These are phyloP conservation scores for Candida sanyaensis DNA, from an alignment of 1,139 yeast species.

Conservation along the genomic window DNA sequence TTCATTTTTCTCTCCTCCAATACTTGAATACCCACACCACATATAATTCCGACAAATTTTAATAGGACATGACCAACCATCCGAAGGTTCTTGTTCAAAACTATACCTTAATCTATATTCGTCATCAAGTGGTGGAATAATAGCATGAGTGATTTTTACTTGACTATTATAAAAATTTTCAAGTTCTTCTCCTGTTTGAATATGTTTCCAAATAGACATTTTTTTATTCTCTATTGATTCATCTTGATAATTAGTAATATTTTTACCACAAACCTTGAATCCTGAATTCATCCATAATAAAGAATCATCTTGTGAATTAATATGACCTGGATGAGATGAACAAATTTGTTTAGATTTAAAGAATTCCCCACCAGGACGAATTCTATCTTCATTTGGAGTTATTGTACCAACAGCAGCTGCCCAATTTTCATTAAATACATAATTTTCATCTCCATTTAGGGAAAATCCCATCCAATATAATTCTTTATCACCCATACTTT, in stretches of 20 bases:
- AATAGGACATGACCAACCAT: constrained; percentile 34
- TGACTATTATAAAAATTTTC: constrained; percentile 27
- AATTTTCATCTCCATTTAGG: constrained; percentile 52
- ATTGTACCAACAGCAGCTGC: constrained; percentile 55
- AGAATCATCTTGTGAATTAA: constrained; percentile 31
- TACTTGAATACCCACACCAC: constrained; percentile 47
- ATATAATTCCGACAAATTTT: constrained; percentile 42
- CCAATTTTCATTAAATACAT: constrained; percentile 47
- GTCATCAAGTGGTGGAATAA: constrained; percentile 31
- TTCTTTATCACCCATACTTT: constrained; percentile 66
- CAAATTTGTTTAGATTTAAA: constrained; percentile 33
- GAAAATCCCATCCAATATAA: constrained; percentile 62
- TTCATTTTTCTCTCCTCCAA: constrained; percentile 38
- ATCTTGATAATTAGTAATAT: constrained; percentile 24
- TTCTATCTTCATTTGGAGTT: constrained; percentile 33
- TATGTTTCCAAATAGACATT: constrained; percentile 9
- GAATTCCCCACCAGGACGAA: constrained; percentile 21
- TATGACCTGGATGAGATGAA: constrained; percentile 42
- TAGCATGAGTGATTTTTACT: constrained; percentile 27
- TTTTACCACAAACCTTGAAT: constrained; percentile 15
- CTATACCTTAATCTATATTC: constrained; percentile 19
- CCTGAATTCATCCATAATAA: constrained; percentile 39
- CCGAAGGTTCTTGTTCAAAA: constrained; percentile 31
- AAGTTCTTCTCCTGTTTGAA: constrained; percentile 24
- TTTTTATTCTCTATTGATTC: constrained; percentile 20